Evolutionary conservation across 2,329 filamentous ascomycete species (phyloP).

Genomic region (Fusarium redolens): DNA sequence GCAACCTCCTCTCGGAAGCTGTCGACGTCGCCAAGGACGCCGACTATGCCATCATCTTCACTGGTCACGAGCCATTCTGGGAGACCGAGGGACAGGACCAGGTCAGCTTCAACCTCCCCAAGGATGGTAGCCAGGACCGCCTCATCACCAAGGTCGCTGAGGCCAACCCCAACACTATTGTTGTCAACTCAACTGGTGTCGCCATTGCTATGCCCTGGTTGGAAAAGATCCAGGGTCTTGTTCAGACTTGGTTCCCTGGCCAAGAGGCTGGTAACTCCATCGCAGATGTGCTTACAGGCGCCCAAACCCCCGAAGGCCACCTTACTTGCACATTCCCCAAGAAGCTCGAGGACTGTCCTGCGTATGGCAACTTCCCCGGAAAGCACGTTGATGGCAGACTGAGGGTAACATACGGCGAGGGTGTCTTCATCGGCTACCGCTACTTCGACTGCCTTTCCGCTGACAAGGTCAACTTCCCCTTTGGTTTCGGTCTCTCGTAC

Average conservation of each 20-base stretch:
- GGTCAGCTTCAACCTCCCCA: slow-evolving; percentile 77
- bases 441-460: slow-evolving; percentile 70
- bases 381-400: slow-evolving; percentile 60
- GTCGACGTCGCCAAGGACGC: slow-evolving; percentile 67
- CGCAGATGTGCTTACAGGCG: slow-evolving; percentile 73
- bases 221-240: slow-evolving; percentile 65
- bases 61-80: slow-evolving; percentile 67
- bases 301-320: slow-evolving; percentile 73
- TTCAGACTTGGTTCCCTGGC: slow-evolving; percentile 77
- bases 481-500: slow-evolving; percentile 65
- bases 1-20: slow-evolving; percentile 59
- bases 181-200: slow-evolving; percentile 74
- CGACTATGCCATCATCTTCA: slow-evolving; percentile 66
- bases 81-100: slow-evolving; percentile 72
- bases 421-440: slow-evolving; percentile 76
- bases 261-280: slow-evolving; percentile 77
- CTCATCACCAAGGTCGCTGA: slow-evolving; percentile 67
- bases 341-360: slow-evolving; percentile 70
- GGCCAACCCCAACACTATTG: slow-evolving; percentile 68
- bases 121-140: slow-evolving; percentile 66
- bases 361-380: slow-evolving; percentile 69
- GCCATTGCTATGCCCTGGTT: slow-evolving; percentile 71
- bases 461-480: slow-evolving; percentile 71
- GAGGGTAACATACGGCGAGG: slow-evolving; percentile 74
- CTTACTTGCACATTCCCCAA: slow-evolving; percentile 72